phyloP scores from a whole-genome alignment of 805 yeast genomes.

The Candida maesae region DNA sequence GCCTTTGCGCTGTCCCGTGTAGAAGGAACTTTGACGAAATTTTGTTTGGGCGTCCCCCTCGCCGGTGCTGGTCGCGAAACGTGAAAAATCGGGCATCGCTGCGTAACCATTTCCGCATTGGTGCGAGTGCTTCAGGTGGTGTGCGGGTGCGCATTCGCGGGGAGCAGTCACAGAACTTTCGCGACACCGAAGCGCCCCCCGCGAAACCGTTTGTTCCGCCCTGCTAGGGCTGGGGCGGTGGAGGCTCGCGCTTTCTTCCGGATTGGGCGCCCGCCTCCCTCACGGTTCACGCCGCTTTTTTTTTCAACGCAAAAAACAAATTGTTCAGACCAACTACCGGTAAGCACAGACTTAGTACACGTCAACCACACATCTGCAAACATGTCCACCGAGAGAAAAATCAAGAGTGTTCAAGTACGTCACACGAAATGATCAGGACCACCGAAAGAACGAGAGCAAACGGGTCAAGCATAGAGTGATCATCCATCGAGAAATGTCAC shows the following conservation, averaged over 20 bases:
- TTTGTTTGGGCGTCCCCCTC: conserved; percentile 21
- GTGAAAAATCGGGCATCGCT: conserved; percentile 13
- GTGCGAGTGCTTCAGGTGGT: conserved; percentile 8
- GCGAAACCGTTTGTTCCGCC: conserved; percentile 6
- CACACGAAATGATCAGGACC: not conserved
- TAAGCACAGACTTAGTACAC: no score
- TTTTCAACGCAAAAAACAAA: conserved; percentile 23
- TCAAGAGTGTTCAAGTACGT: conserved; percentile 90
- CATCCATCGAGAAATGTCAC: not conserved
- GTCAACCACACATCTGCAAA: conserved; percentile 28
- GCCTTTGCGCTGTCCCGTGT: conserved; percentile 1
- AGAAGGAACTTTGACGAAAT: conserved; percentile 18
- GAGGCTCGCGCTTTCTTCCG: conserved; percentile 15
- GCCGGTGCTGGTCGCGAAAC: conserved; percentile 4
- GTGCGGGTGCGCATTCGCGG: conserved; percentile 9
- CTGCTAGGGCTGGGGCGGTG: not conserved
- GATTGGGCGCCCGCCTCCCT: conserved; percentile 8
- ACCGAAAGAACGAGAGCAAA: not conserved
- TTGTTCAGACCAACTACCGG: conserved; percentile 20
- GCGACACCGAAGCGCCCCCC: not conserved
- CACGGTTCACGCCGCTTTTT: conserved; percentile 15
- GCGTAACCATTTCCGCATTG: conserved; percentile 8
- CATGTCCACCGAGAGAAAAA: conserved; percentile 52
- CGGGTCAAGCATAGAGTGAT: not conserved
- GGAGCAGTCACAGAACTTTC: conserved; percentile 15